Evolutionary conservation across 306 rosid genomes (phyloP).

Genomic region (Dryas alaskensis): DNA sequence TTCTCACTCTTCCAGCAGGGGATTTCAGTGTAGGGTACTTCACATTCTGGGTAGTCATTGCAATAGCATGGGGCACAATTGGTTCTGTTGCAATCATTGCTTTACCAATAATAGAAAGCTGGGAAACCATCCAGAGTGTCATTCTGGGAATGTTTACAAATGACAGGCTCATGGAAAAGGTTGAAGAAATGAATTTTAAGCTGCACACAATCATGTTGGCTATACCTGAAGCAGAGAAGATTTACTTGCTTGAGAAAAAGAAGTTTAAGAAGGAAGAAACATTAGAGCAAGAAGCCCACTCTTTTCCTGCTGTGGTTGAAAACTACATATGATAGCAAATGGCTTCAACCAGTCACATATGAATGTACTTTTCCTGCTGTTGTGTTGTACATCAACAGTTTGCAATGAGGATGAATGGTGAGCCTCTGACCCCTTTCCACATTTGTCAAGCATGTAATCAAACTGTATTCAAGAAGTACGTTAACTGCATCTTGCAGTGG

Average conservation of each 20-base stretch:
- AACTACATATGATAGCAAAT: background rate
- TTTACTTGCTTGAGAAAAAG: constrained; percentile 67
- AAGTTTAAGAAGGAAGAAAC: constrained; percentile 49
- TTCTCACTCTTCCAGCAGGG: constrained; percentile 82
- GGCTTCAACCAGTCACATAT: background rate
- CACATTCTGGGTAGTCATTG: constrained; percentile 82
- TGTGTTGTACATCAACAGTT: background rate
- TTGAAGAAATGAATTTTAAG: constrained; percentile 69
- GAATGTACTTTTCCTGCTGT: background rate
- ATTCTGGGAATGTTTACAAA: constrained; percentile 69
- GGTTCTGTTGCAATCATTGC: constrained; percentile 74
- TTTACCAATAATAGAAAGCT: constrained; percentile 67
- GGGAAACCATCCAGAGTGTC: constrained; percentile 63
- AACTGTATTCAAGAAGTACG: too few relatives aligned
- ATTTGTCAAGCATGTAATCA: background rate
- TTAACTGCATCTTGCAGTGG: too few relatives aligned
- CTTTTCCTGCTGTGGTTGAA: constrained; percentile 25
- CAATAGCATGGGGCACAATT: constrained; percentile 84
- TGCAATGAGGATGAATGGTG: background rate
- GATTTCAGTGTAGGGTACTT: constrained; percentile 67
- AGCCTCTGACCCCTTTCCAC: background rate
- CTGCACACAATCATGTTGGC: constrained; percentile 58
- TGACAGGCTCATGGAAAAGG: constrained; percentile 68
- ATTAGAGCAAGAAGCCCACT: constrained; percentile 21
- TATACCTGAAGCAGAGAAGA: constrained; percentile 72